Evolutionary conservation across 768 basidiomycete genomes (phyloP), one percentile per base, ranked within the genome.

Genomic region (Pulveroboletus frians): DNA sequence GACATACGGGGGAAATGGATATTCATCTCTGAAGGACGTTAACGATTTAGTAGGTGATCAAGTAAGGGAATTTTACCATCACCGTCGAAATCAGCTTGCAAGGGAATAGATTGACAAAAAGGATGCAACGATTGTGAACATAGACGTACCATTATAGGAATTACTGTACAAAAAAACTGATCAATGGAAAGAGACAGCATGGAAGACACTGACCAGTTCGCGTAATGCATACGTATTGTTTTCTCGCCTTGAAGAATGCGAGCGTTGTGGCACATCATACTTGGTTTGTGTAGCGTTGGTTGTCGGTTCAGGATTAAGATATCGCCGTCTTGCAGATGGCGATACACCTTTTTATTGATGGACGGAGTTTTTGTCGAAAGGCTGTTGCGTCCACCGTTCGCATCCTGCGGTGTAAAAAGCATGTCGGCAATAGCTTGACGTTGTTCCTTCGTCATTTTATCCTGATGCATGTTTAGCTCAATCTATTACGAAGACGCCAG

Each of bases 211-310:
- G 51, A 95, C 93, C 95, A 99, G 63, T 99, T 99, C 21, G 96
- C 95, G 64, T 99, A 99, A 73, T 99, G 96, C 94, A 99, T 94
- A 13, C 96, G 81, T 65, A 99, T 98, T 0, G 96, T 98, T 75
- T 97, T 99, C 71, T 99, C 96, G 21, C 95, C 96, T 53, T 84
- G 80, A 53, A 99, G 68, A 17, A 98, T 87, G 49, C 85, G 85
- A 14, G 95, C 95, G 58, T 81, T 87, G 66, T 99, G 96, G 8
- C 85, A 86, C 96, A 99, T 99, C 95, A 99, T 99, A 76, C 90
- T 92, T 18, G 96, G 95, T 65, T 99, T 99, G 67, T 99, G 96
- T 45, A 99, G 76, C 2, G 96, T 98, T 7, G 96, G 96, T 73
- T 99, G 96, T 44, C 96, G 88, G 65, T 99, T 99, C 34, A 99